Percentiles rank a stretch among this genome's conserved stretches.
These are phyloP conservation scores for Penicillium glabrum DNA, from an alignment of 2,329 filamentous ascomycete genomes.

Conservation along the genomic window DNA sequence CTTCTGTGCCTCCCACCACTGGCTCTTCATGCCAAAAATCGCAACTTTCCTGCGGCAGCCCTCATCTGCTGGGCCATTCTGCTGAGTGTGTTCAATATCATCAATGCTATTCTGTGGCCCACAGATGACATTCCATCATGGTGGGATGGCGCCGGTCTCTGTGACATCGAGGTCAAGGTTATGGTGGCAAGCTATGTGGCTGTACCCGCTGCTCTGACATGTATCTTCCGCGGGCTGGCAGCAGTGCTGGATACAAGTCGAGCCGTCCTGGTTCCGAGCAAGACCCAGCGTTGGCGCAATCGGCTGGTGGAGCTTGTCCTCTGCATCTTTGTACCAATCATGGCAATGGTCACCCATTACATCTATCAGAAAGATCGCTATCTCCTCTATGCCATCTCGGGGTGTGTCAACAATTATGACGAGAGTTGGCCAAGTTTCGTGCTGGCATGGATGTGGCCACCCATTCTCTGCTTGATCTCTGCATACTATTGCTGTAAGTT, in stretches of 20 bases:
- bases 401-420: conserved; percentile 57
- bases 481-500: conserved; percentile 59
- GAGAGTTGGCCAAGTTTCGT: conserved; percentile 59
- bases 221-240: conserved; percentile 62
- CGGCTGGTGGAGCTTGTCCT: conserved; percentile 54
- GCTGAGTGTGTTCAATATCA: conserved; percentile 58
- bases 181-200: conserved; percentile 55
- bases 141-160: conserved; percentile 62
- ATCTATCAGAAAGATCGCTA: conserved; percentile 62
- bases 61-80: conserved; percentile 58
- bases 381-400: conserved; percentile 57
- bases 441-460: conserved; percentile 57
- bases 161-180: conserved; percentile 64
- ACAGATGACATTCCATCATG: conserved; percentile 55
- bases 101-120: conserved; percentile 67
- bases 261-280: conserved; percentile 52
- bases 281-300: conserved; percentile 48
- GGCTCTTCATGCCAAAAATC: conserved; percentile 59
- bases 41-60: conserved; percentile 60
- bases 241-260: conserved; percentile 61
- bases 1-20: conserved; percentile 58
- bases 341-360: conserved; percentile 59
- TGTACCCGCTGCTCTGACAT: conserved; percentile 53
- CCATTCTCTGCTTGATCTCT: conserved; percentile 54
- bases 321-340: conserved; percentile 56